Evolutionary conservation across 2,329 filamentous ascomycete species (phyloP).

Genomic region (Hypoxylon sp.): DNA sequence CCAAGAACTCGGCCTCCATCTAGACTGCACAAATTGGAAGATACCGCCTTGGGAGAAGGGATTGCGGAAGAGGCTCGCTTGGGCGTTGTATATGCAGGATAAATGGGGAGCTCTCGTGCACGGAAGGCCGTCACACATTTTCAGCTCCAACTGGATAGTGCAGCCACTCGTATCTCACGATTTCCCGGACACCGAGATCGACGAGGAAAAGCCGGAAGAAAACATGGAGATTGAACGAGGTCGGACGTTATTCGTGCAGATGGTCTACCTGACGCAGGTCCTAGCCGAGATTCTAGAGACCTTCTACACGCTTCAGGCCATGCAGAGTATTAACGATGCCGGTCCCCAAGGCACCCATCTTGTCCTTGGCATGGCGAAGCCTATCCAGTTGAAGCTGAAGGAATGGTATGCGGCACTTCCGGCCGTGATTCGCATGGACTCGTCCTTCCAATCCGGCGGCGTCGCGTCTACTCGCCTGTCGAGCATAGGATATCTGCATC

Average conservation of each 20-base stretch:
- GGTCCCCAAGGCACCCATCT: constrained; percentile 77
- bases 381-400: constrained; percentile 83
- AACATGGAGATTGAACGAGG: constrained; percentile 75
- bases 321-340: constrained; percentile 73
- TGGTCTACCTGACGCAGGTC: constrained; percentile 80
- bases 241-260: constrained; percentile 77
- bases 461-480: constrained; percentile 61
- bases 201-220: constrained; percentile 70
- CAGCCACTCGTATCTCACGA: constrained; percentile 65
- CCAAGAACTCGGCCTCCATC: constrained; percentile 88
- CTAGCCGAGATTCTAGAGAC: constrained; percentile 84
- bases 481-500: constrained; percentile 81
- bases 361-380: constrained; percentile 80
- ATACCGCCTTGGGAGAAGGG: constrained; percentile 90
- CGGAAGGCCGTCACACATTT: constrained; percentile 76
- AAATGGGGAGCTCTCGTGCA: constrained; percentile 83
- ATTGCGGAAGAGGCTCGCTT: constrained; percentile 84
- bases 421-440: constrained; percentile 73
- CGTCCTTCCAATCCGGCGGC: constrained; percentile 58
- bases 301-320: constrained; percentile 84
- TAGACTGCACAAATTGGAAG: constrained; percentile 88
- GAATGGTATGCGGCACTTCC: constrained; percentile 84
- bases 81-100: constrained; percentile 95
- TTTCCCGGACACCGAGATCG: constrained; percentile 74
- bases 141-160: constrained; percentile 73